Evolutionary conservation across 2,329 filamentous ascomycete species (phyloP), one percentile per base, ranked within the genome.

Genomic region (Pseudodiploospora longispora): DNA sequence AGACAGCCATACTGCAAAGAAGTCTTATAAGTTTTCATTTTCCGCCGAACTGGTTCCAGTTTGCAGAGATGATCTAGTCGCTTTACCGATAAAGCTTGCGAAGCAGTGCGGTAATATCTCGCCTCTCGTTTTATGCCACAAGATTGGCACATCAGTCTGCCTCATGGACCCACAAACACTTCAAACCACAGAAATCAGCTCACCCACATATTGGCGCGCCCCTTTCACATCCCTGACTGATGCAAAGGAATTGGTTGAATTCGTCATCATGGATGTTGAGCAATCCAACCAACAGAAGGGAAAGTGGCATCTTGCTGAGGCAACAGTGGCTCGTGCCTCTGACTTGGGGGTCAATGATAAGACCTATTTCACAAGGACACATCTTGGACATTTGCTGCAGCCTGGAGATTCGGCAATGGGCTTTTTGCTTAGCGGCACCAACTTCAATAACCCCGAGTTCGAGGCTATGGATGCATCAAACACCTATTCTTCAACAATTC

Each of bases 41-140:
- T 94, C 89, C 0, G 81, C 85, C 43, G 87, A 96, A 61, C 67
- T 98, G 40, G 83, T 97, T 28, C 93, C 93, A 1, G 89, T 98
- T 40, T 97, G 93, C 74, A 95, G 96, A 66, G 93, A 98, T 56
- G 93, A 98, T 60, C 72, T 98, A 29, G 87, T 98, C n/a, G 90
- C 87, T 2, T 71, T 98, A 32, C 93, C 93, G 1, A 82, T 95
- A 50, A 89, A 88, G 54, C 72, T 97, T 47, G 93, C 93, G 10
- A 93, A 89, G 63, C 80, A 83, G 44, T 72, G 85, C 41, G 90
- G 93, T 50, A 96, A 95, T 64, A 95, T 97, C 56, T 78, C 82
- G 2, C 93, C 93, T 3, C 72, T 98, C 33, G 80, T 84, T 1
- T 72, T 98, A 33, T 97, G 93, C 71, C 80, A 90, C 64, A 80